These are phyloP conservation scores for Tilletia walkeri DNA, from an alignment of 1,284 basidiomycete species.

Conservation along the genomic window DNA sequence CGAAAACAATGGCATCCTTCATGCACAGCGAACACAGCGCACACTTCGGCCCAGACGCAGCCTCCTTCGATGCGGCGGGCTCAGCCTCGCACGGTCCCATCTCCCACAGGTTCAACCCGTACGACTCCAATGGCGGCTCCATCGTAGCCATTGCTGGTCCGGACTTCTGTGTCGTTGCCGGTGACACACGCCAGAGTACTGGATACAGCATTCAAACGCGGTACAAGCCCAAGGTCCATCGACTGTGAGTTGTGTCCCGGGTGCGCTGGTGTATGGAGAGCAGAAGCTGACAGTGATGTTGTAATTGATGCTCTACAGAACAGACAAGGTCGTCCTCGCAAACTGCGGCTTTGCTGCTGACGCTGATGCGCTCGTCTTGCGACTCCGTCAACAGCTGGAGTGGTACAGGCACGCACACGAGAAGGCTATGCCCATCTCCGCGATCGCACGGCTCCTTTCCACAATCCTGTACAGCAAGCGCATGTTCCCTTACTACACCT, in stretches of 20 bases:
- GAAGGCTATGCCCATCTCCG: conserved; percentile 49
- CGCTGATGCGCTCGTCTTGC: conserved; percentile 51
- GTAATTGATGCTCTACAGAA: conserved; percentile 22
- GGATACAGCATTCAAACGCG: conserved; percentile 56
- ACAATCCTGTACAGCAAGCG: conserved; percentile 55
- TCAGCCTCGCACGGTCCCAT: conserved; percentile 25
- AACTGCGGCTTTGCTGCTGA: conserved; percentile 54
- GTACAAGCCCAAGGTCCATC: conserved; percentile 56
- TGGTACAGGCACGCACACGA: conserved; percentile 53
- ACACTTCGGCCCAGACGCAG: conserved; percentile 6
- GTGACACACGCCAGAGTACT: conserved; percentile 51
- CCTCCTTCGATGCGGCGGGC: not conserved
- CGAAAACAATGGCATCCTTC: conserved; percentile 31
- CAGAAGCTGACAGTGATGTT: not conserved
- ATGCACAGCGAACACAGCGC: conserved; percentile 27
- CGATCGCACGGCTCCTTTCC: conserved; percentile 53
- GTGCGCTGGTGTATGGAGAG: too few species aligned
- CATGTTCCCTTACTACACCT: conserved; percentile 56
- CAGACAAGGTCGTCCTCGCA: conserved; percentile 52
- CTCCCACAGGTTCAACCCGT: conserved; percentile 53
- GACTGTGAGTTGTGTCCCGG: conserved; percentile 30
- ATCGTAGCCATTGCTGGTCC: conserved; percentile 52
- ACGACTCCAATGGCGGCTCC: conserved; percentile 51
- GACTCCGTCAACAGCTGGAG: conserved; percentile 47
- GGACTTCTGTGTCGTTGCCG: conserved; percentile 55